A percentile compares a stretch with the other conserved stretches of the same genome.
These are phyloP conservation scores for Vachellia pachyceras DNA, from an alignment of 306 rosid genomes.

Conservation along the genomic window DNA sequence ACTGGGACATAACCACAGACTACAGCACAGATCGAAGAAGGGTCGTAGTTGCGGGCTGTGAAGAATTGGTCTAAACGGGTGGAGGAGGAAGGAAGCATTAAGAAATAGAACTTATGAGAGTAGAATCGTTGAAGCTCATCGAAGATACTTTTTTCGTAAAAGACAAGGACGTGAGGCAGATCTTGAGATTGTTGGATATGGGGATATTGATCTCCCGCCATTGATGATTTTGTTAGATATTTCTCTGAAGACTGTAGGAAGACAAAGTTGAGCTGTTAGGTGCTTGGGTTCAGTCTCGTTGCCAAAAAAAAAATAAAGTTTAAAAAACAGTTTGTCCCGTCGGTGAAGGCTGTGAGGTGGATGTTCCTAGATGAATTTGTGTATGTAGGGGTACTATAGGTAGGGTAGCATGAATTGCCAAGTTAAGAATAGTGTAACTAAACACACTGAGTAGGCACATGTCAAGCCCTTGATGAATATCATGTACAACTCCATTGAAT, in stretches of 20 bases:
- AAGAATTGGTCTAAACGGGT: slow-evolving; percentile 24
- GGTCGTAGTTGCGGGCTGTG: neutral
- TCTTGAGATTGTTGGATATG: neutral
- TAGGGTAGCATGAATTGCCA: no score
- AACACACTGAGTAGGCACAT: no score
- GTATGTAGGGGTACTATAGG: no score
- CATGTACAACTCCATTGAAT: no score
- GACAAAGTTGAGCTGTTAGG: neutral
- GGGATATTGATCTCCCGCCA: neutral
- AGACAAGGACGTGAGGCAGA: slow-evolving; percentile 39
- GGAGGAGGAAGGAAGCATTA: neutral
- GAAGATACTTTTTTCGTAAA: neutral
- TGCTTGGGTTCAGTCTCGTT: neutral
- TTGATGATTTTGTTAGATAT: neutral
- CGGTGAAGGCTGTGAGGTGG: no score
- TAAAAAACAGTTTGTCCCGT: no score
- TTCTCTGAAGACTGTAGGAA: neutral
- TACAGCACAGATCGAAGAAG: slow-evolving; percentile 36
- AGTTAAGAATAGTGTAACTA: no score
- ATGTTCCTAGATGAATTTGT: no score
- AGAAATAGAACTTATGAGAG: slow-evolving; percentile 27
- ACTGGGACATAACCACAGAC: neutral
- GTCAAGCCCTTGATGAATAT: no score
- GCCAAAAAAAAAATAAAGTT: no score
- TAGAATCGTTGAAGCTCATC: neutral